These are phyloP conservation scores for Phylloporus scabripes DNA, from an alignment of 768 basidiomycete genomes.

Conservation along the genomic window DNA sequence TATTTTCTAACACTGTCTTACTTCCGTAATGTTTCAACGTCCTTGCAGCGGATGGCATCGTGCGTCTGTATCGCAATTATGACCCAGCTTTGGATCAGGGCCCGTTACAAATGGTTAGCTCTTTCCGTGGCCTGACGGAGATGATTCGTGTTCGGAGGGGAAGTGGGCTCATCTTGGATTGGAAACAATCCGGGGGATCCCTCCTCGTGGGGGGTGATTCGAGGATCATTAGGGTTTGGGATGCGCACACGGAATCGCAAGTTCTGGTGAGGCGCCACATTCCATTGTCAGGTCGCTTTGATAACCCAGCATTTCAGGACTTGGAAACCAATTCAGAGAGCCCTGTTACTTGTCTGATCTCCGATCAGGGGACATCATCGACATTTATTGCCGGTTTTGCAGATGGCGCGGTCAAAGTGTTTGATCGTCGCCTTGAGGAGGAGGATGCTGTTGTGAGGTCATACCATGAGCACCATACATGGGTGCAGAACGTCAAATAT, in stretches of 20 bases:
- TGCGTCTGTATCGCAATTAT: conserved; percentile 91
- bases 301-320: conserved; percentile 48
- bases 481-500: conserved; percentile 89
- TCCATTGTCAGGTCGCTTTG: background rate
- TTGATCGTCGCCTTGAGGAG: conserved; percentile 83
- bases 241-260: conserved; percentile 83
- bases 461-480: conserved; percentile 73
- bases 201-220: conserved; percentile 91
- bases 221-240: conserved; percentile 86
- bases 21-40: background rate
- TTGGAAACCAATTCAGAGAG: conserved; percentile 86
- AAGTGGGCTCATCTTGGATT: conserved; percentile 82
- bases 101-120: conserved; percentile 86
- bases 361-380: conserved; percentile 69
- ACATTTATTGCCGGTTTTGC: conserved; percentile 89
- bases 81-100: conserved; percentile 67
- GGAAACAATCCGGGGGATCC: conserved; percentile 85
- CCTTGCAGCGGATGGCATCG: conserved; percentile 76
- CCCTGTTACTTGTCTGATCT: conserved; percentile 79
- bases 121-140: conserved; percentile 86
- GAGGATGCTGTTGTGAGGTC: conserved; percentile 78
- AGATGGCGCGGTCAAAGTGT: conserved; percentile 84
- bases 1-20: background rate
- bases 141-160: conserved; percentile 70
- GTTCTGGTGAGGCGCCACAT: conserved; percentile 48